These are phyloP conservation scores for Pythium pectinolyticum DNA, from an alignment of 352 stramenopile genomes.

Conservation along the genomic window DNA sequence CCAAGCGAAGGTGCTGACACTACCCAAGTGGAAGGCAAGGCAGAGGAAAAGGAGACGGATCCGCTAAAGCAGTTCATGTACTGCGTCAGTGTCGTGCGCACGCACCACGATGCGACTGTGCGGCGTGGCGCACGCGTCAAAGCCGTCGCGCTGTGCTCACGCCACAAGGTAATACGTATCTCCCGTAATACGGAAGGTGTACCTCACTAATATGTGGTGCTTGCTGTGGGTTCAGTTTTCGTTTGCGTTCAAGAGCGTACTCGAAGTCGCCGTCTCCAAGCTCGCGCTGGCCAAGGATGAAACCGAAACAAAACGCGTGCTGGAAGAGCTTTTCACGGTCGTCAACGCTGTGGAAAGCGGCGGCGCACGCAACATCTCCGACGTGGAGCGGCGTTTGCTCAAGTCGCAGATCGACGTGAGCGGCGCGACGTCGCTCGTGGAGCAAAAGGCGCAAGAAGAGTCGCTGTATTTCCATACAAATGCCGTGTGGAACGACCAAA, in stretches of 20 bases:
- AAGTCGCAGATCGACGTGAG: constrained; percentile 67
- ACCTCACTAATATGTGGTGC: neutral
- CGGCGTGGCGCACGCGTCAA: constrained; percentile 80
- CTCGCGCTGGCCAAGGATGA: constrained; percentile 52
- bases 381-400: constrained; percentile 72
- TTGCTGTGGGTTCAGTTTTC: constrained; percentile 37
- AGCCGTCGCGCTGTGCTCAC: constrained; percentile 80
- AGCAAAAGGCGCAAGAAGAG: constrained; percentile 43
- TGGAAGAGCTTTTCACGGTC: constrained; percentile 63
- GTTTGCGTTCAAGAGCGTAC: constrained; percentile 72
- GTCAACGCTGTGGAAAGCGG: constrained; percentile 76
- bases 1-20: neutral
- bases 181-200: neutral
- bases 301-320: constrained; percentile 38
- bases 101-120: constrained; percentile 70
- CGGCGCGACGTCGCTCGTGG: constrained; percentile 32
- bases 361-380: constrained; percentile 57
- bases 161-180: constrained; percentile 50
- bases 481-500: constrained; percentile 58
- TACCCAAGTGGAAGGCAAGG: too few species aligned
- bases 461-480: constrained; percentile 62
- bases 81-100: constrained; percentile 85
- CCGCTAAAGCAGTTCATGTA: constrained; percentile 82
- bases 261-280: constrained; percentile 75
- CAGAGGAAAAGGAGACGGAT: constrained; percentile 30